Evolutionary conservation across 768 basidiomycete genomes (phyloP).

Genomic region (Pleurotus djamor): DNA sequence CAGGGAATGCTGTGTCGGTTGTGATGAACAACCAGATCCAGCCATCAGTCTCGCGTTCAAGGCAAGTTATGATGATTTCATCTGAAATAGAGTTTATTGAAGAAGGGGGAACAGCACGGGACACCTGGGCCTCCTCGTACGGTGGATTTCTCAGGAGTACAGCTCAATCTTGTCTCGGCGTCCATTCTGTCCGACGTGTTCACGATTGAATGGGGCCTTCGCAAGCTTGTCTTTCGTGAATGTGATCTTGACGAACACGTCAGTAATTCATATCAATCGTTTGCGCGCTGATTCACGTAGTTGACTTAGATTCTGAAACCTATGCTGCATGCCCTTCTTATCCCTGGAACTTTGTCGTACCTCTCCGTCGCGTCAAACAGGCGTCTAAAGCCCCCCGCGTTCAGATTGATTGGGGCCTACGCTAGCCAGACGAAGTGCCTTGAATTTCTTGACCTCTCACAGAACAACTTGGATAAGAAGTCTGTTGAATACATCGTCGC

Average conservation of each 20-base stretch:
- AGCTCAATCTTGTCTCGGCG: constrained; percentile 66
- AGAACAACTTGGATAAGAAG: constrained; percentile 82
- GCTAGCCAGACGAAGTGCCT: constrained; percentile 72
- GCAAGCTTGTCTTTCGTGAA: constrained; percentile 81
- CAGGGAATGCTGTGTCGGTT: constrained; percentile 76
- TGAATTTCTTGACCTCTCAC: constrained; percentile 89
- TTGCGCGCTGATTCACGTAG: neutral
- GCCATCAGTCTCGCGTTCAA: constrained; percentile 70
- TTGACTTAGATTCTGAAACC: constrained; percentile 72
- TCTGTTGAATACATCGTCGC: constrained; percentile 79
- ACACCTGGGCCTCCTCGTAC: constrained; percentile 58
- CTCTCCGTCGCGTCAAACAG: constrained; percentile 87
- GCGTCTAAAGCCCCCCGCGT: constrained; percentile 73
- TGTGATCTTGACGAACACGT: constrained; percentile 88
- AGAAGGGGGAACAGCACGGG: constrained; percentile 37
- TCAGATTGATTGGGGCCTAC: constrained; percentile 79
- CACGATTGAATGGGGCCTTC: constrained; percentile 89
- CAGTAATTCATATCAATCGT: constrained; percentile 19
- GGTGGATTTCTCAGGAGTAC: constrained; percentile 79
- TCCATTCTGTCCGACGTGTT: constrained; percentile 89
- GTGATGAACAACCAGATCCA: constrained; percentile 68
- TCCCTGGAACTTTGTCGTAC: constrained; percentile 76
- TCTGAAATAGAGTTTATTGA: neutral
- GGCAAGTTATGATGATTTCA: constrained; percentile 35
- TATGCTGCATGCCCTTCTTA: constrained; percentile 85